Evolutionary conservation across 345 rosid genomes (phyloP).

Genomic region (Boechera divaricarpa): DNA sequence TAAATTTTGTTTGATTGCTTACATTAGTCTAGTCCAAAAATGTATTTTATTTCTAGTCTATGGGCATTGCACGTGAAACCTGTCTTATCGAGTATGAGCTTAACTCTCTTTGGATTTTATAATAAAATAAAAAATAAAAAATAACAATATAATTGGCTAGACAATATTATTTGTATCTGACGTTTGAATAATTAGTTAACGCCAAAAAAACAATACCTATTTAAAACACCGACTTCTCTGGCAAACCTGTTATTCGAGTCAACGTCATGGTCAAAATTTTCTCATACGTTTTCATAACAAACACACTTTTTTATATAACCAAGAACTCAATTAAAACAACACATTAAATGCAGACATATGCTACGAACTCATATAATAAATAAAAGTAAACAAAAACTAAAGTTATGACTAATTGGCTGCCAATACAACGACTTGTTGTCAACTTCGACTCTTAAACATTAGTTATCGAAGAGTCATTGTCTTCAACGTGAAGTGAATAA

Average conservation of each 20-base stretch:
- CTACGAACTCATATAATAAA: neutral
- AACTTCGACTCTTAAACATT: too few relatives aligned
- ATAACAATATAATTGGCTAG: conserved; percentile 26
- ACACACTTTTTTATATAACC: conserved; percentile 20
- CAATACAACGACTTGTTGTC: too few relatives aligned
- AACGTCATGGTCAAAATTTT: conserved; percentile 36
- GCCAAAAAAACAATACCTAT: conserved; percentile 35
- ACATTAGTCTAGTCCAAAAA: conserved; percentile 29
- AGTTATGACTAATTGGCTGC: too few relatives aligned
- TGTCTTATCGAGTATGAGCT: conserved; percentile 34
- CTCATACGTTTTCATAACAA: conserved; percentile 32
- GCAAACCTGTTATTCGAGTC: conserved; percentile 44
- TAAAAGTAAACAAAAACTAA: too few relatives aligned
- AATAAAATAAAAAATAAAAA: neutral
- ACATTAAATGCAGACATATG: conserved; percentile 41
- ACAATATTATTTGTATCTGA: conserved; percentile 39
- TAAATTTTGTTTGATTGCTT: conserved; percentile 14
- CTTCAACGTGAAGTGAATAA: too few relatives aligned
- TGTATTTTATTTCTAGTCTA: conserved; percentile 35
- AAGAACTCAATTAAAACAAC: conserved; percentile 30
- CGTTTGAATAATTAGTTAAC: conserved; percentile 23
- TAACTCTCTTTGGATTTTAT: conserved; percentile 18
- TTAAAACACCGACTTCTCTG: conserved; percentile 51
- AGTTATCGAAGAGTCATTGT: too few relatives aligned
- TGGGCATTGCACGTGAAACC: conserved; percentile 48